Evolutionary conservation across 805 yeast species (phyloP), one percentile per base, ranked within the genome.

Genomic region (Danielia oregonensis): DNA sequence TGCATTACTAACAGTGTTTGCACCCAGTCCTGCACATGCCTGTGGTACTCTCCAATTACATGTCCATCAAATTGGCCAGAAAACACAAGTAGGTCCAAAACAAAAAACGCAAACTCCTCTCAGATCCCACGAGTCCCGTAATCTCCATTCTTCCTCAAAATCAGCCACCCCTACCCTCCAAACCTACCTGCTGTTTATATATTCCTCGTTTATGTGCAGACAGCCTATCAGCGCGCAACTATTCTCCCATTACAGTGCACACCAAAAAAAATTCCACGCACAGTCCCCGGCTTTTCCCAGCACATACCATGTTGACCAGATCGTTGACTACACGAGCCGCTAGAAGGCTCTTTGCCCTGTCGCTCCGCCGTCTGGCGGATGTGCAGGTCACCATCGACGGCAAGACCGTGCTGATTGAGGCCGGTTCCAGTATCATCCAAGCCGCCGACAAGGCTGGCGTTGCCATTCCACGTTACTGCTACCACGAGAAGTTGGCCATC

Each of bases 371-470:
- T 14, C 46, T 59, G 35, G 78, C 79, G 29, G 86, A 80, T 36
- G 85, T 81, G 50, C 58, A 55, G 42, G 68, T 76, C 13, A 71
- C 73, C 26, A 59, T 76, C 32, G 95, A 86, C 58, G 93, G 93
- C 32, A 74, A 74, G 44, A 72, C 76, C 36, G 93, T 86, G 27
- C 70, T 74, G 35, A 81, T 86, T 44, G 95, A 86, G 59, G 88
- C 88, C 31, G 94, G 95, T 2, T 76, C 94, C 28, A 82, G 94
- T 13, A 80, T 86, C 43, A 86, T 86, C 55, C 95, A 86, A 65
- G 95, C 95, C 33, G 87, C 91, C 45, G 95, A 86, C 55, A 80
- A 82, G 63, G 95, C 95, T 26, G 95, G 95, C 37, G 89, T 85
- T 27, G 72, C 81, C 39, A 82, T 86, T 33, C 95, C 95, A 26